Conservation (phyloP, 2,329 filamentous ascomycete species). For the Paraphoma chrysanthemicola region DNA sequence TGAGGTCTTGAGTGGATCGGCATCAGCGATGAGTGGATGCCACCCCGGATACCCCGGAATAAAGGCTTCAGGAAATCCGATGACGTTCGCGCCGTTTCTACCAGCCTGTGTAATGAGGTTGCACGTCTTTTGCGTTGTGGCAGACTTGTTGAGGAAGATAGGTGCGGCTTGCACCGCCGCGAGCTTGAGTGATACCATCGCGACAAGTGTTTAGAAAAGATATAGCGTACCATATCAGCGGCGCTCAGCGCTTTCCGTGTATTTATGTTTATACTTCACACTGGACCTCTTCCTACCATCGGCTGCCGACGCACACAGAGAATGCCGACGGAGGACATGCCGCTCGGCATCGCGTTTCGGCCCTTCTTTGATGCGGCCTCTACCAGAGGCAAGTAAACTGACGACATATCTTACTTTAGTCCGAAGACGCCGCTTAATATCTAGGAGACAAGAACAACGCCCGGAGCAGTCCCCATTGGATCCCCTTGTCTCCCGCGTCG, state of each 20-base stretch:
- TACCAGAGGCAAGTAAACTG: too few relatives aligned
- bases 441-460: too few relatives aligned
- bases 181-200: neutral
- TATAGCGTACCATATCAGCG: neutral
- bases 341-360: neutral
- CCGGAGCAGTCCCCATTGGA: too few relatives aligned
- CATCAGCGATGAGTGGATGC: neutral
- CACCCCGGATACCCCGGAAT: neutral
- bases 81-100: neutral
- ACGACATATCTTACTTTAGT: too few relatives aligned
- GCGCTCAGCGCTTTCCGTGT: neutral
- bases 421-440: too few relatives aligned
- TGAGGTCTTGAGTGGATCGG: neutral
- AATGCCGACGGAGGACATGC: neutral
- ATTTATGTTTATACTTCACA: neutral
- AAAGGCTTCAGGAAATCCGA: neutral
- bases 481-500: too few relatives aligned
- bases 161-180: neutral
- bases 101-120: neutral
- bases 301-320: neutral
- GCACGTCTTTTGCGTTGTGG: neutral
- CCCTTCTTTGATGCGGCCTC: neutral
- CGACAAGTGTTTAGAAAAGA: neutral
- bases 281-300: neutral
- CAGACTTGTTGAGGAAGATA: neutral